Percentiles rank a stretch among this genome's conserved stretches.
Conservation (phyloP, 768 basidiomycete genomes). For the Tulasnella sp. region DNA sequence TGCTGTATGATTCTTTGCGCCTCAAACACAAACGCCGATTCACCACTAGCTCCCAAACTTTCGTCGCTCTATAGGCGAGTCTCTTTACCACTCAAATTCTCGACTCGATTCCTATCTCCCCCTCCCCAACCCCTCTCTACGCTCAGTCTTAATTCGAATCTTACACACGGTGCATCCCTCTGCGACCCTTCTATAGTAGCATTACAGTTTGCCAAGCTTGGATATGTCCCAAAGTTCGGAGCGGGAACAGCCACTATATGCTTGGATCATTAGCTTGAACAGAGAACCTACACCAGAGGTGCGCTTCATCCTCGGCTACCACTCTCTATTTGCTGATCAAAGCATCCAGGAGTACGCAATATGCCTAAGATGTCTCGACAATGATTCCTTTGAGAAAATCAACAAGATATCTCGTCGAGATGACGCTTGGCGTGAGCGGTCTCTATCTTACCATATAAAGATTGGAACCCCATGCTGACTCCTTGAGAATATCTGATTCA, state of each 20-base stretch:
- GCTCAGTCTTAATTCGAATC: too few species aligned
- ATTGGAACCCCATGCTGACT: too few species aligned
- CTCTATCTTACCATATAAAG: neutral
- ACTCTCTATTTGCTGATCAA: neutral
- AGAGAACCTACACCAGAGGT: slow-evolving; percentile 12
- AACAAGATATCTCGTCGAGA: slow-evolving; percentile 7
- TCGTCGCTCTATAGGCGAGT: too few species aligned
- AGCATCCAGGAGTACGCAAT: slow-evolving; percentile 14
- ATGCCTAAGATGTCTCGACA: slow-evolving; percentile 16
- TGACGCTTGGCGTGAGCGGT: slow-evolving; percentile 15
- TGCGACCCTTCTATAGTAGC: neutral
- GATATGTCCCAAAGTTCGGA: slow-evolving; percentile 12
- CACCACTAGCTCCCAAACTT: too few species aligned
- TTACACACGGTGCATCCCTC: too few species aligned
- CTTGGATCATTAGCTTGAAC: slow-evolving; percentile 18
- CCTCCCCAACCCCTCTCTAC: too few species aligned
- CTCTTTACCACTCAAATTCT: too few species aligned
- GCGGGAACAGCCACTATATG: slow-evolving; percentile 15
- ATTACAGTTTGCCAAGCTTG: too few species aligned
- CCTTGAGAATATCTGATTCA: neutral
- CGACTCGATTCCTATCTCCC: too few species aligned
- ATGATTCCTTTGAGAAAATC: slow-evolving; percentile 15
- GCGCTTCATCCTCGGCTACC: neutral
- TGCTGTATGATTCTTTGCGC: too few species aligned
- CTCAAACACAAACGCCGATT: too few species aligned